These are phyloP conservation scores for Amniculicola lignicola DNA, from an alignment of 495 filamentous ascomycete genomes.

Conservation along the genomic window DNA sequence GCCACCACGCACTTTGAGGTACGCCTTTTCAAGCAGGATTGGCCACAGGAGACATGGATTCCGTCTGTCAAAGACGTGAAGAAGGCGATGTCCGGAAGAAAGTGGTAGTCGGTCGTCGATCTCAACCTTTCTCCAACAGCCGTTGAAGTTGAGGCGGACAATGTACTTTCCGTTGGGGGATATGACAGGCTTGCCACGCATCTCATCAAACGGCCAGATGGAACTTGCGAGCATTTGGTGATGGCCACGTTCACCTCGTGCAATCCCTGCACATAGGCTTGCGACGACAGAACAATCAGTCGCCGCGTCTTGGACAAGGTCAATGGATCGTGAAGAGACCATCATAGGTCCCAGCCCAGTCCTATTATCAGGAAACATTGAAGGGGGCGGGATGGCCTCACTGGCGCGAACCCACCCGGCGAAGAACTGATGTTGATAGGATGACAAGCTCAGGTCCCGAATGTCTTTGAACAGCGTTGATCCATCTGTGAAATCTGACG, in stretches of 20 bases:
- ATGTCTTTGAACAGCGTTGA: conserved; percentile 49
- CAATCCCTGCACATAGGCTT: conserved; percentile 79
- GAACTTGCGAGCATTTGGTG: conserved; percentile 63
- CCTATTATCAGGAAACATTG: conserved; percentile 31
- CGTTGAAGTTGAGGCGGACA: conserved; percentile 91
- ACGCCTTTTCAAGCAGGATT: conserved; percentile 94
- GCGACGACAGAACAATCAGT: conserved; percentile 97
- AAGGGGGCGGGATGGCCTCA: conserved; percentile 50
- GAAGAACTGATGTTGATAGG: conserved; percentile 66
- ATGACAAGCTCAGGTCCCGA: conserved; percentile 65
- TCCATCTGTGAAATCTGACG: conserved; percentile 55
- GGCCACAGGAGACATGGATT: conserved; percentile 79
- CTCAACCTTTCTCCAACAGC: conserved; percentile 77
- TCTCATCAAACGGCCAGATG: conserved; percentile 68
- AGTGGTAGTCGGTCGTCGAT: conserved; percentile 90
- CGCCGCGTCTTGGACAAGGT: conserved; percentile 89
- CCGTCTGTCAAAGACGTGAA: conserved; percentile 86
- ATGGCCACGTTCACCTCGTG: conserved; percentile 61
- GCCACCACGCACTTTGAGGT: conserved; percentile 91
- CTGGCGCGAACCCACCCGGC: conserved; percentile 75
- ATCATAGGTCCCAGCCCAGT: conserved; percentile 50
- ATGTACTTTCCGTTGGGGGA: conserved; percentile 86
- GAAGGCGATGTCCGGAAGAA: conserved; percentile 64
- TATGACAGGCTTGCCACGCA: conserved; percentile 51
- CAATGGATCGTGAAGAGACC: conserved; percentile 53